phyloP scores from a whole-genome alignment of 2,329 filamentous ascomycete genomes.

The Pezicula carpinea region DNA sequence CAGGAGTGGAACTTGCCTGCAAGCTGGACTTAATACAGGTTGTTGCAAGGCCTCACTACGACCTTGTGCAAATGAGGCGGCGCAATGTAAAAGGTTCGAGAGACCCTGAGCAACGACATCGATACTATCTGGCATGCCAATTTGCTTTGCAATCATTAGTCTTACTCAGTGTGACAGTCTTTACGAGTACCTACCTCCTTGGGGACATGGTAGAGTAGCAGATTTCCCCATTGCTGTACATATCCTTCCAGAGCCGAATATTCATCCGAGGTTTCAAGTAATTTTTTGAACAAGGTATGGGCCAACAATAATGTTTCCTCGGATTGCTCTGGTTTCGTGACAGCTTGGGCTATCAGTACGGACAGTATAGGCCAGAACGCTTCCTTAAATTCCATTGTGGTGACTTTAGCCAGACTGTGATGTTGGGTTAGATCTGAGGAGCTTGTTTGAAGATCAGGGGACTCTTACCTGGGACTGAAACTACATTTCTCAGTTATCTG shows the following conservation, averaged over 20 bases:
- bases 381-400: constrained; percentile 35
- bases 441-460: background rate
- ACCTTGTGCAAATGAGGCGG: constrained; percentile 23
- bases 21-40: constrained; percentile 4
- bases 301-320: constrained; percentile 35
- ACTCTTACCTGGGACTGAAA: constrained; percentile 21
- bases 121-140: constrained; percentile 27
- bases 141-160: constrained; percentile 15
- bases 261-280: constrained; percentile 29
- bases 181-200: constrained; percentile 32
- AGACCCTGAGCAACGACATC: constrained; percentile 31
- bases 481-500: constrained; percentile 26
- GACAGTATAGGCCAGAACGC: constrained; percentile 42
- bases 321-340: constrained; percentile 18
- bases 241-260: constrained; percentile 20
- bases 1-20: constrained; percentile 13
- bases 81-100: constrained; percentile 31
- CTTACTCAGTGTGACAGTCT: background rate
- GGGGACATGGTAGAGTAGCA: constrained; percentile 36
- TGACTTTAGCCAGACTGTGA: constrained; percentile 24
- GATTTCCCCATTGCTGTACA: constrained; percentile 24
- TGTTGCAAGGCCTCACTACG: constrained; percentile 14
- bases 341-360: constrained; percentile 20
- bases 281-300: constrained; percentile 34
- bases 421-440: constrained; percentile 1